Evolutionary conservation across 768 basidiomycete genomes (phyloP), one percentile per base, ranked within the genome.

Genomic region (Clavulina sp.): DNA sequence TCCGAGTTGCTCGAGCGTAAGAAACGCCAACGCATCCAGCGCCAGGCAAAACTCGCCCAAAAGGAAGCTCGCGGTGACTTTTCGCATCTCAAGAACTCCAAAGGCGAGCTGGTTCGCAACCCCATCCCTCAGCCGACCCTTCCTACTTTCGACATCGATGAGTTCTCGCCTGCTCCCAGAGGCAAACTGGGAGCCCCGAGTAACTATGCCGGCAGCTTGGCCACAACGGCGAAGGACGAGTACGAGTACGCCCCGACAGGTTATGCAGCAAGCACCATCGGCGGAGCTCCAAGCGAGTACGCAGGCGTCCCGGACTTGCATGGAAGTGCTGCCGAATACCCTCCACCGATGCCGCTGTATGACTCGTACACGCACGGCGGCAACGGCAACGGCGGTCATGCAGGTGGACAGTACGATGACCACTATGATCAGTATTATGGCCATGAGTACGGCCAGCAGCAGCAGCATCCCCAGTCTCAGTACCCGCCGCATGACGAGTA

Each of bases 111-210:
- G 60, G 73, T 85, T 51, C 76, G 71, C n/a, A 75, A 80, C 58
- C 81, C 80, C 6, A 72, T 88, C 4, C 87, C 89, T 19, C 89
- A 95, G 65, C 95, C 95, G 1, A 99, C 95, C 5, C 74, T 97
- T 31, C 95, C 95, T 13, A 85, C 84, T 57, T 72, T 99, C 48
- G 80, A 77, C n/a, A 72, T 95, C 43, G 82, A 92, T 51, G 84
- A 91, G 41, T 63, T 72, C 50, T 77, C 81, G 54, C 69, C 77
- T 48, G 33, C 64, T 68, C 1, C 74, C 30, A 16, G 19, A 16
- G 49, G 49, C 34, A 29, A 46, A 13, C 30, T 38, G 31, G 33
- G 44, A 41, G 43, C 46, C 21, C 30, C 34, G 31, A 18, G 38
- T 30, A n/a, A 50, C 32, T 41, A 56, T 19, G 49, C 56, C n/a